These are phyloP conservation scores for Hypoxylon lienhwacheense DNA, from an alignment of 495 filamentous ascomycete species.

Conservation along the genomic window DNA sequence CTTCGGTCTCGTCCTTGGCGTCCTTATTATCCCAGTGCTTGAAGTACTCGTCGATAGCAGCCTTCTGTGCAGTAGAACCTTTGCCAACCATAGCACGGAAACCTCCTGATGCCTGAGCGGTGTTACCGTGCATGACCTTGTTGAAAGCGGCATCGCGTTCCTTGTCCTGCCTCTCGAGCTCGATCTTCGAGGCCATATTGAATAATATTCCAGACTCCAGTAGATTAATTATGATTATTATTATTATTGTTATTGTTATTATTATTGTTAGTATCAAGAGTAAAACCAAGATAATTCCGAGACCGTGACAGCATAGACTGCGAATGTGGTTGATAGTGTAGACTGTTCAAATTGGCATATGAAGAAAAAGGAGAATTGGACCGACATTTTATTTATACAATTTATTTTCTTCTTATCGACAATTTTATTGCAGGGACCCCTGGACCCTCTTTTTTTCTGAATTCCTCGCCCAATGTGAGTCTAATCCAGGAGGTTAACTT, in stretches of 20 bases:
- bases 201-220: too few relatives aligned
- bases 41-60: conserved; percentile 96
- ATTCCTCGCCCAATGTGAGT: conserved; percentile 30
- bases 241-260: too few relatives aligned
- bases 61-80: conserved; percentile 77
- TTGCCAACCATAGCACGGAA: conserved; percentile 85
- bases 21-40: conserved; percentile 98
- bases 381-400: conserved; percentile 33
- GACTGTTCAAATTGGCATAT: conserved; percentile 5
- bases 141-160: conserved; percentile 91
- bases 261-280: neutral
- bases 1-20: conserved; percentile 79
- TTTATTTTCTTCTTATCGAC: conserved; percentile 28
- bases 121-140: conserved; percentile 87
- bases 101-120: conserved; percentile 68
- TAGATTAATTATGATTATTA: too few relatives aligned
- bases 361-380: conserved; percentile 9
- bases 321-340: conserved; percentile 2
- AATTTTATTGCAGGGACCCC: conserved; percentile 13
- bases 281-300: too few relatives aligned
- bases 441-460: conserved; percentile 5
- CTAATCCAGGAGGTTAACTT: too few relatives aligned
- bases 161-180: conserved; percentile 83
- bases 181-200: conserved; percentile 64
- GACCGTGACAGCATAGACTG: neutral